These are phyloP conservation scores for Eucalyptus urophylla DNA, from an alignment of 345 rosid genomes.

Conservation along the genomic window DNA sequence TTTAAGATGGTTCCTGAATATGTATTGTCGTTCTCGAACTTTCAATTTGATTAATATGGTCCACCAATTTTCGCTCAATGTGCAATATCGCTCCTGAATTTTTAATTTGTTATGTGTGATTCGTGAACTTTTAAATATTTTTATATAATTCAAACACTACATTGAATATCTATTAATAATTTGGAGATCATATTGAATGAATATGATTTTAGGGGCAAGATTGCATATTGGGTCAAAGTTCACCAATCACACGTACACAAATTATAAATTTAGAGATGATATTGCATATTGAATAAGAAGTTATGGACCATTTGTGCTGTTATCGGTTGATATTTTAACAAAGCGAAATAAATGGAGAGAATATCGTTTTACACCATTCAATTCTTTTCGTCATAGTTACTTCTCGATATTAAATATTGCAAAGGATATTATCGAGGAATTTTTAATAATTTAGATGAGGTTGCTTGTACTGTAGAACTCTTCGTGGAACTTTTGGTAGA, in stretches of 20 bases:
- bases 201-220: too few species aligned
- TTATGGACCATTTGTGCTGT: rapidly evolving
- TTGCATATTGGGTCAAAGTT: rapidly evolving
- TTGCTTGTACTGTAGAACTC: background rate
- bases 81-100: rapidly evolving
- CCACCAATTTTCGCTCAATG: too few species aligned
- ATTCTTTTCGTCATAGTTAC: background rate
- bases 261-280: rapidly evolving
- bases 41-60: background rate
- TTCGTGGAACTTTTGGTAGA: background rate
- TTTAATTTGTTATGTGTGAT: too few species aligned
- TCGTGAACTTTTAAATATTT: too few species aligned
- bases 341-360: background rate
- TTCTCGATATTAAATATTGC: background rate
- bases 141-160: too few species aligned
- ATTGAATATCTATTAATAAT: too few species aligned
- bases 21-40: rapidly evolving
- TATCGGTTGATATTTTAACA: background rate
- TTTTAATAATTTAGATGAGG: background rate
- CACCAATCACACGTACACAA: too few species aligned
- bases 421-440: background rate
- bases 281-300: background rate
- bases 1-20: too few species aligned
- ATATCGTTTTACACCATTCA: background rate
- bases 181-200: background rate